phyloP scores from a whole-genome alignment of 2,329 filamentous ascomycete species.

The Fusarium camptoceras region DNA sequence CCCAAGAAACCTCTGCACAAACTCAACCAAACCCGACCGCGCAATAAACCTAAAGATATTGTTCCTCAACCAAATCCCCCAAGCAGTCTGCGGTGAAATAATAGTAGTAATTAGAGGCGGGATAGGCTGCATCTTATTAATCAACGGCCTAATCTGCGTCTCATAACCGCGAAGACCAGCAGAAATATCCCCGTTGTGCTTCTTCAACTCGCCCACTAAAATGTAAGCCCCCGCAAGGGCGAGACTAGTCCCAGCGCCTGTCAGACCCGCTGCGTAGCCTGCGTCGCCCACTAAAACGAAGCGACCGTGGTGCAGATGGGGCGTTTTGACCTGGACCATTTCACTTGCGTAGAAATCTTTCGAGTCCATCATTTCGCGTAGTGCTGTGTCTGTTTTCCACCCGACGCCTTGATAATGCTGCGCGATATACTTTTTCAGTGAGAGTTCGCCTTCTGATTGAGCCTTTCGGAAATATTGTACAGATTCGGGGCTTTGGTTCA shows the following conservation, averaged over 20 bases:
- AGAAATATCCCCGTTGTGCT: conserved; percentile 42
- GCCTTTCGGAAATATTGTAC: conserved; percentile 56
- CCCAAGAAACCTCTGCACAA: conserved; percentile 46
- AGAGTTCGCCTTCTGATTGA: conserved; percentile 39
- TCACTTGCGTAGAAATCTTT: conserved; percentile 61
- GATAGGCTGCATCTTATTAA: conserved; percentile 52
- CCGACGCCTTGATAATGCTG: conserved; percentile 57
- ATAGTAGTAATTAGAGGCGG: conserved; percentile 50
- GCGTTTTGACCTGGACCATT: conserved; percentile 58
- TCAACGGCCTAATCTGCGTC: conserved; percentile 54
- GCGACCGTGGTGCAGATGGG: conserved; percentile 53
- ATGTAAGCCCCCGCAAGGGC: conserved; percentile 62
- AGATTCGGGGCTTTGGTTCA: conserved; percentile 48
- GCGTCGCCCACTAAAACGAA: conserved; percentile 65
- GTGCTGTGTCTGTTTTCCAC: conserved; percentile 56
- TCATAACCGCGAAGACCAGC: conserved; percentile 57
- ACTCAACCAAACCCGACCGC: conserved; percentile 51
- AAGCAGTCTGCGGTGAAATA: conserved; percentile 58
- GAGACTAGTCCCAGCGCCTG: conserved; percentile 60
- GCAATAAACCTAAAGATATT: conserved; percentile 54
- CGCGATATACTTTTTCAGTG: conserved; percentile 52
- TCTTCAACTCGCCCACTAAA: conserved; percentile 60
- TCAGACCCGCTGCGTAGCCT: conserved; percentile 58
- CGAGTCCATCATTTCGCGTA: conserved; percentile 50
- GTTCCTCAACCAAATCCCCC: conserved; percentile 60